A percentile compares a stretch with the other conserved stretches of the same genome.
phyloP scores from a whole-genome alignment of 202 grass and related monocot genomes.

The Elaeis oleifera region DNA sequence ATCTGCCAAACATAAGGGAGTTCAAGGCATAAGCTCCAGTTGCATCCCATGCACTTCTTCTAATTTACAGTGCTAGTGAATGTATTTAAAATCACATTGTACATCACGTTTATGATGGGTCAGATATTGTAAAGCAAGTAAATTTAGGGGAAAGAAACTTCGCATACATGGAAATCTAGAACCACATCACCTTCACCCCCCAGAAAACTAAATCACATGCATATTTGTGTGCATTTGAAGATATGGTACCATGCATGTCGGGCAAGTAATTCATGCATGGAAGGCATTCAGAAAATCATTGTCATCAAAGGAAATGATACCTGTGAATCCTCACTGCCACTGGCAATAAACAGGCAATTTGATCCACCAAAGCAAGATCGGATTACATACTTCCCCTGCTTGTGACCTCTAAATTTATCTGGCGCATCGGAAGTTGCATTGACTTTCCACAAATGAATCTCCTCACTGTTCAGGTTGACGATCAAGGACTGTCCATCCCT shows the following conservation, averaged over 20 bases:
- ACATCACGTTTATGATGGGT: too few relatives aligned
- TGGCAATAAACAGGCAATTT: conserved; percentile 65
- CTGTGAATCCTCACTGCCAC: conserved; percentile 95
- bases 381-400: conserved; percentile 73
- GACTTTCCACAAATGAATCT: conserved; percentile 85
- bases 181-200: too few relatives aligned
- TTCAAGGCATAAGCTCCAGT: neutral
- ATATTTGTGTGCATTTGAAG: too few relatives aligned
- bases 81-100: too few relatives aligned
- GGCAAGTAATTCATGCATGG: too few relatives aligned
- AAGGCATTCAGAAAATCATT: neutral
- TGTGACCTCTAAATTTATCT: conserved; percentile 78
- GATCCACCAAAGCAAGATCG: conserved; percentile 95
- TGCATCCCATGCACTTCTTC: neutral
- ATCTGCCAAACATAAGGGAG: conserved; percentile 34
- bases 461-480: conserved; percentile 86
- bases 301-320: conserved; percentile 28
- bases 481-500: conserved; percentile 69
- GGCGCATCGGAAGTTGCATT: conserved; percentile 34
- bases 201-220: too few relatives aligned
- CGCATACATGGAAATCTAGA: too few relatives aligned
- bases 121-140: too few relatives aligned
- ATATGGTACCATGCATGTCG: too few relatives aligned
- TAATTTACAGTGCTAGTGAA: too few relatives aligned
- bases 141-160: too few relatives aligned